These are phyloP conservation scores for Orbilia blumenaviensis DNA, from an alignment of 2,329 filamentous ascomycete genomes.

Conservation along the genomic window DNA sequence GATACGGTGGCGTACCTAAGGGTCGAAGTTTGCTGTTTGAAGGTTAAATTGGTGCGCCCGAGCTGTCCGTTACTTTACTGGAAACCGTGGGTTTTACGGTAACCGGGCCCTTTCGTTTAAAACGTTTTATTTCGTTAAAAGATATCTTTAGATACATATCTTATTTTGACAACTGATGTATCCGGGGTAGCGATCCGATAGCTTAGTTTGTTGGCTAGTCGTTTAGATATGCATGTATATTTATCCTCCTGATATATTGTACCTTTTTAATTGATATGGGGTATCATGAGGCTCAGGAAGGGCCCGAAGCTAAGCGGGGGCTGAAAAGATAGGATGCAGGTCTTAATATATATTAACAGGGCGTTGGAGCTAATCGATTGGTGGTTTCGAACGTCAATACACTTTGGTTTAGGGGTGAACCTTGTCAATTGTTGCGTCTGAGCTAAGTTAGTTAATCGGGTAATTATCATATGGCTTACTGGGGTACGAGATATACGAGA, in stretches of 20 bases:
- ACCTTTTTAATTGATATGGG: background rate
- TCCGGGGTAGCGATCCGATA: background rate
- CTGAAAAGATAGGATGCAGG: background rate
- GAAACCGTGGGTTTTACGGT: no score
- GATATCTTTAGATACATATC: no score
- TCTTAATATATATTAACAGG: no score
- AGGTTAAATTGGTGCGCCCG: background rate
- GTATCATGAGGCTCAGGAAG: background rate
- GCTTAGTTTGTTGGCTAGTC: background rate
- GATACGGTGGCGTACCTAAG: background rate
- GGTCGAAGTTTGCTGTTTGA: background rate
- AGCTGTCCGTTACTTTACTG: no score
- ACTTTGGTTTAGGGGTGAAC: background rate
- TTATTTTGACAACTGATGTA: no score
- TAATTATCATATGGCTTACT: background rate
- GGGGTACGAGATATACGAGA: conserved; percentile 6
- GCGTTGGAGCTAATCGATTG: conserved; percentile 3
- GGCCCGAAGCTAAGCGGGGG: background rate
- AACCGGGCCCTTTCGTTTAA: no score
- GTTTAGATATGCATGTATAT: background rate
- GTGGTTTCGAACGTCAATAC: no score
- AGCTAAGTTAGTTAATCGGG: background rate
- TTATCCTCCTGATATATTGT: background rate
- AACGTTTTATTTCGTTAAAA: no score
- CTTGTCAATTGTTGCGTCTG: background rate